Conservation (phyloP, 352 stramenopile genomes). For the Globisporangium heterothallicum region DNA sequence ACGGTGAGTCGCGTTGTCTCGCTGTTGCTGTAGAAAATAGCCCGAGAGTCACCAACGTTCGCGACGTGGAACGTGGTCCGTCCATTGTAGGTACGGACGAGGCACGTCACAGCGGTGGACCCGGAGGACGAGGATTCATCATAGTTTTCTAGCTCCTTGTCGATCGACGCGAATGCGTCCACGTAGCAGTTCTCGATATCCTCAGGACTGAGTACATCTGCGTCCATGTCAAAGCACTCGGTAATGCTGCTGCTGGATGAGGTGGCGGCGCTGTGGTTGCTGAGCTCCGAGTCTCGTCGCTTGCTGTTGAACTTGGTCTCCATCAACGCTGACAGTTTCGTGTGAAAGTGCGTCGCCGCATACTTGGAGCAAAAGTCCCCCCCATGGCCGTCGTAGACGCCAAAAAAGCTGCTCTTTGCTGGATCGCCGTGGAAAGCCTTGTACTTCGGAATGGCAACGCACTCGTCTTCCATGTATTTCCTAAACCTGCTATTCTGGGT, state of each 20-base stretch:
- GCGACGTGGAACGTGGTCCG: constrained; percentile 67
- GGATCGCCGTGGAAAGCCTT: constrained; percentile 49
- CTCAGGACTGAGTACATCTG: constrained; percentile 42
- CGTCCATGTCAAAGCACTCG: constrained; percentile 25
- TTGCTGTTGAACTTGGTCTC: constrained; percentile 35
- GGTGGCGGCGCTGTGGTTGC: constrained; percentile 38
- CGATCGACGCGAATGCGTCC: constrained; percentile 53
- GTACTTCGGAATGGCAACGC: constrained; percentile 67
- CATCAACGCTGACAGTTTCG: constrained; percentile 40
- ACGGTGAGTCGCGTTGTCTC: constrained; percentile 51
- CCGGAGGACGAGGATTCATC: constrained; percentile 65
- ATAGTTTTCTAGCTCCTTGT: constrained; percentile 57
- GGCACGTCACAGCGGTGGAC: constrained; percentile 71
- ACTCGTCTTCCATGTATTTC: constrained; percentile 83
- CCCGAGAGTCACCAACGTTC: constrained; percentile 76
- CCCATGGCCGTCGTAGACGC: constrained; percentile 78
- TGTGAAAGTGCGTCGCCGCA: constrained; percentile 63
- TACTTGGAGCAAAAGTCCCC: constrained; percentile 80
- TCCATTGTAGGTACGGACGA: constrained; percentile 52
- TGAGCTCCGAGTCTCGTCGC: constrained; percentile 25
- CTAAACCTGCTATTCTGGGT: constrained; percentile 79
- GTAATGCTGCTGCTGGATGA: constrained; percentile 41
- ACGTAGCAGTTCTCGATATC: constrained; percentile 62
- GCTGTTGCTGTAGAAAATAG: constrained; percentile 50
- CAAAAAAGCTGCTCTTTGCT: constrained; percentile 74